Evolutionary conservation across 1,139 yeast species (phyloP).

Genomic region (Sugiyamaella japonica): DNA sequence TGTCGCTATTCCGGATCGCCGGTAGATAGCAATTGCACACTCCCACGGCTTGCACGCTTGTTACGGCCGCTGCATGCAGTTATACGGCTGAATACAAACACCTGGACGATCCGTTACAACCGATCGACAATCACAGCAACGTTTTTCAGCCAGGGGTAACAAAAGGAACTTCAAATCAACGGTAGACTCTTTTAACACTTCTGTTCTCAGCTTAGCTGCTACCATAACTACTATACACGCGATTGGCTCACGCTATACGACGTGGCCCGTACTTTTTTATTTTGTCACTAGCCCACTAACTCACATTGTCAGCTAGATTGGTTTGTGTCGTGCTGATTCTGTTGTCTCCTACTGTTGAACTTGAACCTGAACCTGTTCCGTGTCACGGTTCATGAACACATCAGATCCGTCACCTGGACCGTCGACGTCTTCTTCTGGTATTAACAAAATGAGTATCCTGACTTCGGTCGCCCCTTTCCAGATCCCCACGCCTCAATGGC

Average conservation of each 20-base stretch:
- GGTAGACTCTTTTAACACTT: too few relatives aligned
- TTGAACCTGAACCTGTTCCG: not conserved
- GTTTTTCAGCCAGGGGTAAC: not conserved
- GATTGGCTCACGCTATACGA: not conserved
- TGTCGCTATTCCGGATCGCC: too few relatives aligned
- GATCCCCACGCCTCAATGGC: constrained; percentile 10
- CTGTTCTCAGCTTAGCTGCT: too few relatives aligned
- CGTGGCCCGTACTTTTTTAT: too few relatives aligned
- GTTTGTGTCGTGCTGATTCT: too few relatives aligned
- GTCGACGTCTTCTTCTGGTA: not conserved
- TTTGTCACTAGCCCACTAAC: too few relatives aligned
- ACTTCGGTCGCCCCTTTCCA: not conserved
- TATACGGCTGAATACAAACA: constrained; percentile 1
- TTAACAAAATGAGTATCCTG: constrained; percentile 6
- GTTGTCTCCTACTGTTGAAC: too few relatives aligned
- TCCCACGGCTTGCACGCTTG: too few relatives aligned
- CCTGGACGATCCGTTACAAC: not conserved
- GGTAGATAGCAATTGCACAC: too few relatives aligned
- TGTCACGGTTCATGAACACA: constrained; percentile 6
- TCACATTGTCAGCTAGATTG: too few relatives aligned
- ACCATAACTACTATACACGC: not conserved
- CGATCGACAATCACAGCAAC: not conserved
- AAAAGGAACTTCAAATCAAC: too few relatives aligned
- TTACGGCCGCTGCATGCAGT: not conserved
- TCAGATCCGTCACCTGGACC: constrained; percentile 7